phyloP scores from a whole-genome alignment of 441 rosid species.

The Mallotus japonicus region DNA sequence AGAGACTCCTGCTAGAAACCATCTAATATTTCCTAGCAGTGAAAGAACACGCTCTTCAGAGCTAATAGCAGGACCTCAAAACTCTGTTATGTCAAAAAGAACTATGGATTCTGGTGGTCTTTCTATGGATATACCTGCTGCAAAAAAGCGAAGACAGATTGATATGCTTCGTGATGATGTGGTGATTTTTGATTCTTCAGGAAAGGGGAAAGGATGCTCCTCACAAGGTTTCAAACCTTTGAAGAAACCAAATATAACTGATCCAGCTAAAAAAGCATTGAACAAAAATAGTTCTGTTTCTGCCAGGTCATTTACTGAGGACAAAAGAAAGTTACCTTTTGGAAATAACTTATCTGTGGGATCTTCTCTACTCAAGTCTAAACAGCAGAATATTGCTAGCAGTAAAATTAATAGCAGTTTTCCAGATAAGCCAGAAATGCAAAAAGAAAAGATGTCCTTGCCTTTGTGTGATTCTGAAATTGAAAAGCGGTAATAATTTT shows the following conservation, averaged over 20 bases:
- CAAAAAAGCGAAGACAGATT: slow-evolving; percentile 25
- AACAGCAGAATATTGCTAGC: slow-evolving; percentile 20
- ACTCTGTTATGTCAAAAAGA: slow-evolving; percentile 17
- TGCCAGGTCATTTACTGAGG: slow-evolving; percentile 9
- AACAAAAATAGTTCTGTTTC: slow-evolving; percentile 7
- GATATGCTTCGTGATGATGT: too few relatives aligned
- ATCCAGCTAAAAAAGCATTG: slow-evolving; percentile 22
- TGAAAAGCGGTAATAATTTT: slow-evolving; percentile 34
- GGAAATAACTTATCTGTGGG: slow-evolving; percentile 14
- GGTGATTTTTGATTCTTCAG: not conserved
- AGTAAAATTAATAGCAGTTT: slow-evolving; percentile 26
- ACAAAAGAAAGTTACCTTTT: slow-evolving; percentile 8
- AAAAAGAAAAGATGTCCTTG: slow-evolving; percentile 21
- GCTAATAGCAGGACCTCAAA: slow-evolving; percentile 19
- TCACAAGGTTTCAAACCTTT: slow-evolving; percentile 19
- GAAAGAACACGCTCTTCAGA: slow-evolving; percentile 28
- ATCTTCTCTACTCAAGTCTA: slow-evolving; percentile 8
- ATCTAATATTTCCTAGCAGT: slow-evolving; percentile 49
- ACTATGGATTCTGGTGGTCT: slow-evolving; percentile 21
- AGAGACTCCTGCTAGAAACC: slow-evolving; percentile 58
- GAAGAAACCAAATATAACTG: slow-evolving; percentile 22
- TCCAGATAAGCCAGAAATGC: slow-evolving; percentile 13
- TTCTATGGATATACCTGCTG: slow-evolving; percentile 16
- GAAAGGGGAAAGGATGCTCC: not conserved
- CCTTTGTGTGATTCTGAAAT: slow-evolving; percentile 34